A percentile compares a stretch with the other conserved stretches of the same genome.
Evolutionary conservation across 805 yeast species (phyloP).

Genomic region (Ogataea nonfermentans): DNA sequence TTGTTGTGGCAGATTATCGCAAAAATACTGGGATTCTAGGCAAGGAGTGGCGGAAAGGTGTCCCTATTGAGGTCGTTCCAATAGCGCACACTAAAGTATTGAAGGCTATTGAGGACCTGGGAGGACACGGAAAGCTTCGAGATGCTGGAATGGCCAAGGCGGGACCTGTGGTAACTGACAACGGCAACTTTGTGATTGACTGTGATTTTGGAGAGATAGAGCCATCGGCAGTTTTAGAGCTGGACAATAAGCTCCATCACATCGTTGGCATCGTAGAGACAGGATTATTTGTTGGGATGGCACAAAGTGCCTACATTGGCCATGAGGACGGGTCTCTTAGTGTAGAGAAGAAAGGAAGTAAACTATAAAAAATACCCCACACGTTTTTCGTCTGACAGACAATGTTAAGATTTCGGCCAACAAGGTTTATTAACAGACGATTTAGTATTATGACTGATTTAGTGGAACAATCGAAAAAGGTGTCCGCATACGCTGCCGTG

Average conservation of each 20-base stretch:
- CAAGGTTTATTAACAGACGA: slow-evolving; percentile 1
- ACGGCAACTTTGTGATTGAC: slow-evolving; percentile 89
- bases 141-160: slow-evolving; percentile 92
- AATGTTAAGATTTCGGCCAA: slow-evolving; percentile 5
- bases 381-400: slow-evolving; percentile 14
- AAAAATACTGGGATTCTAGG: slow-evolving; percentile 77
- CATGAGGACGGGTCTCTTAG: slow-evolving; percentile 61
- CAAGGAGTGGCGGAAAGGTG: slow-evolving; percentile 78
- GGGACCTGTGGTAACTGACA: slow-evolving; percentile 95
- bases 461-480: slow-evolving; percentile 81
- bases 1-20: slow-evolving; percentile 92
- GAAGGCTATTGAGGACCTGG: slow-evolving; percentile 56
- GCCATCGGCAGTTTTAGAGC: slow-evolving; percentile 37
- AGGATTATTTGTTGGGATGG: slow-evolving; percentile 78
- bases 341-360: slow-evolving; percentile 10
- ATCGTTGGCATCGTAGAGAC: slow-evolving; percentile 96
- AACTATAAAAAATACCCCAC: slow-evolving; percentile 7
- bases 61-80: slow-evolving; percentile 94
- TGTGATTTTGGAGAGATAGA: slow-evolving; percentile 85
- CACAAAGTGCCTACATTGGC: slow-evolving; percentile 84
- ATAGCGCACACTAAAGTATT: slow-evolving; percentile 74
- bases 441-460: slow-evolving; percentile 27
- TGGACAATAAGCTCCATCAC: slow-evolving; percentile 64
- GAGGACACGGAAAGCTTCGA: slow-evolving; percentile 67
- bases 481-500: slow-evolving; percentile 90